phyloP scores from a whole-genome alignment of 2,329 filamentous ascomycete species.

The Lasiodiplodia theobromae region DNA sequence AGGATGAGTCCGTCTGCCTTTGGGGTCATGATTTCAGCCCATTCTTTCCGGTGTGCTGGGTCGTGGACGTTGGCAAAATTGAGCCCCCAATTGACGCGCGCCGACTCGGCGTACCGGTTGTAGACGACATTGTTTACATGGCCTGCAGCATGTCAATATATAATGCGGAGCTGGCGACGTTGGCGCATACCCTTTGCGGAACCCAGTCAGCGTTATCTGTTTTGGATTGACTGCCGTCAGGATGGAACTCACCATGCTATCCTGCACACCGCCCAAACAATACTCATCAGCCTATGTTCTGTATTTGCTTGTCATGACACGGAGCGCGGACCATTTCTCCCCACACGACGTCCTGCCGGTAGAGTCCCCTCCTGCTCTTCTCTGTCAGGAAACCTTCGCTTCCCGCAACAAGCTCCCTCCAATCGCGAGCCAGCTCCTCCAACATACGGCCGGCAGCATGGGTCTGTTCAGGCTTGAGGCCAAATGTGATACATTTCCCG shows the following conservation, averaged over 20 bases:
- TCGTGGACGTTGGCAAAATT: slow-evolving; percentile 72
- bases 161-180: neutral
- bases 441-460: slow-evolving; percentile 54
- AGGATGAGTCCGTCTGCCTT: slow-evolving; percentile 76
- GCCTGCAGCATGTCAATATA: slow-evolving; percentile 51
- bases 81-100: slow-evolving; percentile 77
- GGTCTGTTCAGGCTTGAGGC: slow-evolving; percentile 66
- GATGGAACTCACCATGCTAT: slow-evolving; percentile 60
- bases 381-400: slow-evolving; percentile 77
- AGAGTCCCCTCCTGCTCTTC: slow-evolving; percentile 67
- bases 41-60: slow-evolving; percentile 66
- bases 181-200: slow-evolving; percentile 24
- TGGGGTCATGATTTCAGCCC: slow-evolving; percentile 73
- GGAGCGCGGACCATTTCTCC: slow-evolving; percentile 75
- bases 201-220: neutral
- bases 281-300: slow-evolving; percentile 38
- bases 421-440: slow-evolving; percentile 56
- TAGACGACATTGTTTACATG: slow-evolving; percentile 91
- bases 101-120: slow-evolving; percentile 82
- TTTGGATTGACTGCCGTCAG: slow-evolving; percentile 20
- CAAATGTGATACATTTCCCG: slow-evolving; percentile 78
- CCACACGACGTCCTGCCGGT: slow-evolving; percentile 75
- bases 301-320: neutral
- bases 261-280: slow-evolving; percentile 42
- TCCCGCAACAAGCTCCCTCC: slow-evolving; percentile 75